Conservation (phyloP, 805 yeast species). For the Debaryomyces prosopidis region DNA sequence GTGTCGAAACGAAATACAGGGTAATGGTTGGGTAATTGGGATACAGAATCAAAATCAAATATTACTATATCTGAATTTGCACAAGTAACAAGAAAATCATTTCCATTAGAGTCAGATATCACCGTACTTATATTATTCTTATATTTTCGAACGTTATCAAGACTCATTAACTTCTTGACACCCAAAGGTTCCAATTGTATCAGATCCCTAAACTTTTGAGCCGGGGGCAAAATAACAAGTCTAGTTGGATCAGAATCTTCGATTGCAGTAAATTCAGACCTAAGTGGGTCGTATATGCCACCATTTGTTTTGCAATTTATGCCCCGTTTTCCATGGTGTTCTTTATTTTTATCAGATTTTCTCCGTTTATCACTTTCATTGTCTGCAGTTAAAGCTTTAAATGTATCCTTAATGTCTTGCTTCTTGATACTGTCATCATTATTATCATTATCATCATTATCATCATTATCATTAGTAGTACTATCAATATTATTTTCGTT, state of each 20-base stretch:
- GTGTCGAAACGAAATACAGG: slow-evolving; percentile 40
- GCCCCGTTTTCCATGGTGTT: not conserved
- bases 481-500: slow-evolving; percentile 1
- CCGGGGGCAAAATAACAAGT: slow-evolving; percentile 32
- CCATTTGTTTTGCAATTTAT: slow-evolving; percentile 4
- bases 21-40: slow-evolving; percentile 24
- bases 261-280: slow-evolving; percentile 9
- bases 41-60: slow-evolving; percentile 28
- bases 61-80: slow-evolving; percentile 34
- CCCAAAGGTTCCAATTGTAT: slow-evolving; percentile 24
- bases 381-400: no score
- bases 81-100: slow-evolving; percentile 30
- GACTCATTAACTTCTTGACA: slow-evolving; percentile 15
- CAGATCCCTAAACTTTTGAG: slow-evolving; percentile 35
- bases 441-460: not conserved
- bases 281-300: slow-evolving; percentile 13
- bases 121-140: slow-evolving; percentile 40
- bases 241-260: slow-evolving; percentile 15
- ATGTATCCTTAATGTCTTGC: not conserved
- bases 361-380: not conserved
- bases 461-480: not conserved
- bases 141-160: slow-evolving; percentile 32
- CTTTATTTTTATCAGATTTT: not conserved
- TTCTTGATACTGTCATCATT: slow-evolving; percentile 1
- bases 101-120: slow-evolving; percentile 15